Percentiles rank a stretch among this genome's conserved stretches.
Evolutionary conservation across 257 asterid genomes (phyloP).

Genomic region (Oldenlandia corymbosa): DNA sequence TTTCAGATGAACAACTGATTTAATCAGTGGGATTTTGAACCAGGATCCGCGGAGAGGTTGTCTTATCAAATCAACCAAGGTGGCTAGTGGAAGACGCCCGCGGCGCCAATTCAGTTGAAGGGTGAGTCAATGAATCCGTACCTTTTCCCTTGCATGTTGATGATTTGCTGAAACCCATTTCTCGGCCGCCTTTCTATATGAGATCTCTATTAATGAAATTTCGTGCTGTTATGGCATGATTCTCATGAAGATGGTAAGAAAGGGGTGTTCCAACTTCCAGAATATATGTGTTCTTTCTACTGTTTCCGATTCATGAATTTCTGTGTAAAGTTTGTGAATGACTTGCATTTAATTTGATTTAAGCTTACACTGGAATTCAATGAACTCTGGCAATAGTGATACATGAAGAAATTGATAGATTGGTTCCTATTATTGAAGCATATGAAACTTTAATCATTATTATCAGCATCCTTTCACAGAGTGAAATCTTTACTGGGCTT

Average conservation of each 20-base stretch:
- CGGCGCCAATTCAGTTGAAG: constrained; percentile 29
- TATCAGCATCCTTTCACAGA: background rate
- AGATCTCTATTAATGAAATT: background rate
- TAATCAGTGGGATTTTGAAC: background rate
- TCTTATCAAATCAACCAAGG: constrained; percentile 53
- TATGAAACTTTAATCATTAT: background rate
- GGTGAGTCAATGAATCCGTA: too few species aligned
- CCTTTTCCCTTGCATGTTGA: background rate
- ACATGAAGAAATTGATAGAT: background rate
- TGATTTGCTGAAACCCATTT: background rate
- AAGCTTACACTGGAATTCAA: background rate
- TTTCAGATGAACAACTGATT: background rate
- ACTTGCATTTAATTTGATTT: too few species aligned
- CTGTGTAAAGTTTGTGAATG: too few species aligned
- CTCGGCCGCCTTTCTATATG: too few species aligned
- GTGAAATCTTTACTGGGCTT: background rate
- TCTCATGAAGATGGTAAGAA: background rate
- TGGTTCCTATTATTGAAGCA: background rate
- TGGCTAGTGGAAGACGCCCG: constrained; percentile 39
- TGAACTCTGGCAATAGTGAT: background rate
- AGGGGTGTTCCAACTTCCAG: background rate
- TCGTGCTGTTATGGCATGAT: background rate
- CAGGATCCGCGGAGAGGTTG: constrained; percentile 87
- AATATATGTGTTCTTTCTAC: too few species aligned
- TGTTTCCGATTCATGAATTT: too few species aligned